Base-by-base conservation (phyloP, 805 yeast species). In the Gaillardinia entomophila region DNA sequence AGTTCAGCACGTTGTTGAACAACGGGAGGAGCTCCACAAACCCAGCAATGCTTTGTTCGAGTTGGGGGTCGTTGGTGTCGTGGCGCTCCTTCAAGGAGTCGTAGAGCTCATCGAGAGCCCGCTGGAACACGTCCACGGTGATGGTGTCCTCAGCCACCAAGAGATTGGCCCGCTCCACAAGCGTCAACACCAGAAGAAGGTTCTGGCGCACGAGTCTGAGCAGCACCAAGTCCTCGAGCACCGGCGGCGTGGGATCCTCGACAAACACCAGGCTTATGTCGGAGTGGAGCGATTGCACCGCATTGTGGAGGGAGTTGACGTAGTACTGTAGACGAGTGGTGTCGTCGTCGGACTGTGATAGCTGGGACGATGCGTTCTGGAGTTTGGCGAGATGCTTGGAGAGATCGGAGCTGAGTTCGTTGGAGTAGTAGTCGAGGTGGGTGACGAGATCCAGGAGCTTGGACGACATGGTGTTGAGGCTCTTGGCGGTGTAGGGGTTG, bases 311-410 rank as follows among this genome's bases (percentile, higher is more conserved):
- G 1, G 79, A 72, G 27, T 78, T 82, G 27, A 78, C 57, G 48
- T 80, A 81, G 51, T 81, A 81, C 42, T 80, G 82, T 29, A 82
- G 55, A 37, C 85, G 65, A 7, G 82, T 72, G 1, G 76, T 66
- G n/a, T 55, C 54, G 26, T 38, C 46, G 14, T 46, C 43, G 41
- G 55, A 53, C 29, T 64, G 63, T 1, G 75, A 67, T 8, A 73
- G 63, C 16, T 69, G 58, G n/a, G 71, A 68, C n/a, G 76, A 68
- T 14, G 77, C 63, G 23, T 66, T 60, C 30, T 73, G 70, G 28
- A 82, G 46, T 26, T 59, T 63, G 18, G 56, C 62, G 30, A 79
- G 62, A 29, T 74, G 75, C 1, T 57, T 43, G 38, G 75, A 76
- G 35, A 82, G 57, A 40, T 75, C 76, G 13, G 58, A 59, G 0